Evolutionary conservation across 2,329 filamentous ascomycete genomes (phyloP), one percentile per base, ranked within the genome.

Genomic region (Hymenoscyphus fructigenus): DNA sequence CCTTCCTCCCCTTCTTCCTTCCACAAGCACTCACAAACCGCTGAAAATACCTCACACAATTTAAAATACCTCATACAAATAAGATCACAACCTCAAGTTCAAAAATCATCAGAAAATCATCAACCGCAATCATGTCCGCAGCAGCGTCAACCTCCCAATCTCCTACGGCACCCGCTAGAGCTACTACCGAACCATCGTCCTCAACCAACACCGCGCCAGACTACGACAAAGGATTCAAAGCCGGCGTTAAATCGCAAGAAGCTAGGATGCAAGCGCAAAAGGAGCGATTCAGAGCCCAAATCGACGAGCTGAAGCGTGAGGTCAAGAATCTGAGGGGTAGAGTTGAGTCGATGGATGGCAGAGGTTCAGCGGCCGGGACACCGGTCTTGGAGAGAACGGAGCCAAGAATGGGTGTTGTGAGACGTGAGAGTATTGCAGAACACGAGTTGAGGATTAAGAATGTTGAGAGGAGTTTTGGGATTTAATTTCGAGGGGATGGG

Each of bases 381-480:
- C 53, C 61, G 15, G 38, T 12, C 3, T 4, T 28, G 32, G 60
- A 62, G 60, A 41, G 50, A 15, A n/a, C 32, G 5, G 50, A 56
- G 47, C 50, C 28, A 32, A 62, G 61, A 32, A 58, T 62, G 61
- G 61, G 61, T 29, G 38, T 58, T n/a, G 53, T 58, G 14, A 55
- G 56, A 23, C n/a, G 61, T 20, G 61, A 62, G 12, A 62, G 61
- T 56, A 58, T 62, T 58, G 56, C 53, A 23, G 61, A 62, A 34
- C 61, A 62, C 23, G 61, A 62, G 61, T 29, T 26, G 61, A 62
- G 61, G 47, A 62, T 62, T 20, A 62, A 62, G 61, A 58, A 65
- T 28, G 63, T 65, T 58, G 60, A 62, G 59, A 56, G 62, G 50
- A 60, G 59, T 58, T 57, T 64, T 62, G 56, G 66, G 34, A 56